phyloP scores from a whole-genome alignment of 2,329 filamentous ascomycete species.

The Ceratocystis variospora region DNA sequence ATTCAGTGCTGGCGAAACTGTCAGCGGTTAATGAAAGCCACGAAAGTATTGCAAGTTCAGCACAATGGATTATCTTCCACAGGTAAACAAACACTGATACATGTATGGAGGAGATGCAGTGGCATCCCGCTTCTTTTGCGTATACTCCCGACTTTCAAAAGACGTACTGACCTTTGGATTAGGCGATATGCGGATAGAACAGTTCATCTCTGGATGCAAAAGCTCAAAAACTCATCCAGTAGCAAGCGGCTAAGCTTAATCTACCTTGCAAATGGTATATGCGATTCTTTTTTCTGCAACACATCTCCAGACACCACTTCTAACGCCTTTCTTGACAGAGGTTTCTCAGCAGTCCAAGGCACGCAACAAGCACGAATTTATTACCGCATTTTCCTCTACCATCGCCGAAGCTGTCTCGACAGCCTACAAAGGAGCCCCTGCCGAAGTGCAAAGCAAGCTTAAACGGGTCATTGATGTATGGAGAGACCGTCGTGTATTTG shows the following conservation, averaged over 20 bases:
- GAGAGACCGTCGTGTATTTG: constrained; percentile 77
- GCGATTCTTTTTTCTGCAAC: background rate
- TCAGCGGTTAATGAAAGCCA: constrained; percentile 94
- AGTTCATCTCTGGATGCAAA: constrained; percentile 80
- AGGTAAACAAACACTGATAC: constrained; percentile 42
- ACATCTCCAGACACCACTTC: background rate
- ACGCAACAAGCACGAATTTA: constrained; percentile 81
- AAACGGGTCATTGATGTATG: constrained; percentile 87
- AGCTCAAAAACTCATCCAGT: constrained; percentile 73
- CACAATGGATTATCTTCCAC: constrained; percentile 99
- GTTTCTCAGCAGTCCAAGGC: constrained; percentile 94
- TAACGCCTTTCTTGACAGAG: constrained; percentile 39
- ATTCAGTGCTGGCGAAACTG: constrained; percentile 87
- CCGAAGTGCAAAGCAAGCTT: constrained; percentile 78
- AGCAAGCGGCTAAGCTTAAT: constrained; percentile 80
- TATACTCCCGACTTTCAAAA: background rate
- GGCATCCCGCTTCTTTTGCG: background rate
- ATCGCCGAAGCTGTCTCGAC: constrained; percentile 78
- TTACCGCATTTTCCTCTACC: constrained; percentile 79
- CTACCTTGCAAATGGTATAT: constrained; percentile 84
- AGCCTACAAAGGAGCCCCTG: constrained; percentile 81
- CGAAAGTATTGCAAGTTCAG: constrained; percentile 88
- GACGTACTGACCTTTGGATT: background rate
- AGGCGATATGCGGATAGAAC: constrained; percentile 89
- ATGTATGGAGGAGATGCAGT: constrained; percentile 7